Conservation (phyloP, 2,329 filamentous ascomycete genomes). For the Cladosporium sp. region DNA sequence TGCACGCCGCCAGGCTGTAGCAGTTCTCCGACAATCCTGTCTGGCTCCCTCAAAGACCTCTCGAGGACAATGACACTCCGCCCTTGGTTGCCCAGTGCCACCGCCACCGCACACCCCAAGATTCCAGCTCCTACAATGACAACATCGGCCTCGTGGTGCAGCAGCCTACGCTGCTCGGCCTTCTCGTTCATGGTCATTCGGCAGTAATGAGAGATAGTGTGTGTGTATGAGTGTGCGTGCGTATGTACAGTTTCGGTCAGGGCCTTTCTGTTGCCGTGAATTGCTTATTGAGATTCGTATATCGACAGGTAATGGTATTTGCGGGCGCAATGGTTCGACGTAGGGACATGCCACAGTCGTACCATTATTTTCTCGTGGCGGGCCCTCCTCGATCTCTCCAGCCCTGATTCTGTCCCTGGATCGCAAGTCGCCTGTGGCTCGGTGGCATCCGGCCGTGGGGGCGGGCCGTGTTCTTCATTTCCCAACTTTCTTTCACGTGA, state of each 20-base stretch:
- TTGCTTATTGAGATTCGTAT: not conserved
- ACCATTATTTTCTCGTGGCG: conserved; percentile 13
- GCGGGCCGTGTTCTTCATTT: not conserved
- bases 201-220: not conserved
- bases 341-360: not conserved
- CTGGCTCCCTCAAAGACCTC: conserved; percentile 83
- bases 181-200: conserved; percentile 18
- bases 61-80: conserved; percentile 89
- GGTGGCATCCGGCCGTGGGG: not conserved
- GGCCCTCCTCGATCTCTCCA: not conserved
- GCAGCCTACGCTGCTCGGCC: conserved; percentile 48
- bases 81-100: conserved; percentile 81
- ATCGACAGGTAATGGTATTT: not conserved
- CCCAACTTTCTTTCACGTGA: conserved; percentile 8
- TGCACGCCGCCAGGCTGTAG: conserved; percentile 88
- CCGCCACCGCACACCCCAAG: conserved; percentile 82
- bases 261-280: not conserved
- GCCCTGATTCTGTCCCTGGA: not conserved
- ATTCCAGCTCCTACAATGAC: conserved; percentile 91
- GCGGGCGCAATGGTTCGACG: not conserved
- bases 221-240: not conserved
- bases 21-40: conserved; percentile 93
- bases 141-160: conserved; percentile 70
- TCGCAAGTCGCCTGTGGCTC: conserved; percentile 8
- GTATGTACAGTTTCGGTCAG: not conserved